These are phyloP conservation scores for Orbilia blumenaviensis DNA, from an alignment of 2,329 filamentous ascomycete genomes.

Conservation along the genomic window DNA sequence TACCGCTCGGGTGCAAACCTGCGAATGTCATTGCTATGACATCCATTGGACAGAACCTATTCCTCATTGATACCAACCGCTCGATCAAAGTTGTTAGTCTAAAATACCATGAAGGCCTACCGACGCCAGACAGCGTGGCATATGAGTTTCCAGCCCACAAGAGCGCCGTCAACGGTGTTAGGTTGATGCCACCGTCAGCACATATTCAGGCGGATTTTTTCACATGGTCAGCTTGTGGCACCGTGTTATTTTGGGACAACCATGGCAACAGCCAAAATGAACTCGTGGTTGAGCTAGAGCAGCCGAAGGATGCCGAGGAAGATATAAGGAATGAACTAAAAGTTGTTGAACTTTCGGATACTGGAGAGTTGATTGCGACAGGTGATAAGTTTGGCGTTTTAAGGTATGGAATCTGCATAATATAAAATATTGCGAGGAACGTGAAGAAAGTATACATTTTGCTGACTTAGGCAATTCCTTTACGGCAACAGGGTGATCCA, in stretches of 20 bases:
- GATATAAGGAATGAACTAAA: constrained; percentile 69
- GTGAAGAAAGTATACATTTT: constrained; percentile 3
- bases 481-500: constrained; percentile 69
- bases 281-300: constrained; percentile 75
- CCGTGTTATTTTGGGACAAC: constrained; percentile 81
- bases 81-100: constrained; percentile 72
- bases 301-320: constrained; percentile 65
- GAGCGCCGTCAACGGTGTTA: constrained; percentile 77
- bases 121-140: constrained; percentile 58
- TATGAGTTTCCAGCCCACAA: constrained; percentile 69
- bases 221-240: constrained; percentile 86
- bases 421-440: not conserved
- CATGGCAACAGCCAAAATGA: constrained; percentile 74
- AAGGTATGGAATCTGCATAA: constrained; percentile 61
- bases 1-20: constrained; percentile 56
- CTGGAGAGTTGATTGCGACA: constrained; percentile 75
- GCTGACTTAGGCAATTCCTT: constrained; percentile 48
- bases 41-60: constrained; percentile 72
- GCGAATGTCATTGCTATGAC: constrained; percentile 70
- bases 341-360: constrained; percentile 69
- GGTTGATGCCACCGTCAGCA: constrained; percentile 71
- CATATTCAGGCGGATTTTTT: constrained; percentile 76
- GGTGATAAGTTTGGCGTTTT: constrained; percentile 89
- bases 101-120: constrained; percentile 57
- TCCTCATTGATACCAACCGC: constrained; percentile 78